Evolutionary conservation across 805 yeast species (phyloP).

Genomic region (Hanseniaspora pseudoguilliermondii): DNA sequence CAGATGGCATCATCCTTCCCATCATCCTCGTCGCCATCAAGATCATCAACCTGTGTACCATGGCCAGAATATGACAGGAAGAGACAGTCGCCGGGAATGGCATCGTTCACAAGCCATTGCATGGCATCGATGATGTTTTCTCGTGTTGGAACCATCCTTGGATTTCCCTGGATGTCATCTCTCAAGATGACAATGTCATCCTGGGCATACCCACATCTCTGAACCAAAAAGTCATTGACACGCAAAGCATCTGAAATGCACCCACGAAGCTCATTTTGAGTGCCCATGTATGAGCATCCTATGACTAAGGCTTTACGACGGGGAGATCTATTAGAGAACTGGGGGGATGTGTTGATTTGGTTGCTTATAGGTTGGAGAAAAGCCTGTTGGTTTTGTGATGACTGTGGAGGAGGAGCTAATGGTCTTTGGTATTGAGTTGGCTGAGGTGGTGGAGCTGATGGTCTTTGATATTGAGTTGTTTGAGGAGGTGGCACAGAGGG

Average conservation of each 20-base stretch:
- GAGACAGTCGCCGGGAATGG: slow-evolving; percentile 62
- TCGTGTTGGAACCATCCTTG: slow-evolving; percentile 45
- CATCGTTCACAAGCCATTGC: slow-evolving; percentile 67
- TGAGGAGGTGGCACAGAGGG: slow-evolving; percentile 5
- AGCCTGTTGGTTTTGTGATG: slow-evolving; percentile 15
- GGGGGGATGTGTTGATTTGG: slow-evolving; percentile 41
- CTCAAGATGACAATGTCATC: slow-evolving; percentile 50
- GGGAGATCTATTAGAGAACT: slow-evolving; percentile 33
- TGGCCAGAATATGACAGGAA: slow-evolving; percentile 82
- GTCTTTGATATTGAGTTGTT: background rate
- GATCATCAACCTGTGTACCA: slow-evolving; percentile 62
- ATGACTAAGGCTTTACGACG: slow-evolving; percentile 61
- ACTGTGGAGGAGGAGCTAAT: background rate
- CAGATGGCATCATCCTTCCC: slow-evolving; percentile 62
- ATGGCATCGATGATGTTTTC: slow-evolving; percentile 64
- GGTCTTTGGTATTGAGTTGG: background rate
- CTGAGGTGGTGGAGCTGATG: background rate
- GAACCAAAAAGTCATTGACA: slow-evolving; percentile 35
- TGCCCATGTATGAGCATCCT: slow-evolving; percentile 68
- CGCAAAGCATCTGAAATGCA: slow-evolving; percentile 67
- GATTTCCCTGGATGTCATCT: slow-evolving; percentile 39
- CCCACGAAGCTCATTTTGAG: slow-evolving; percentile 50
- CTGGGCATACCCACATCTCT: slow-evolving; percentile 35
- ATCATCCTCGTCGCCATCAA: slow-evolving; percentile 62
- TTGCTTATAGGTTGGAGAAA: slow-evolving; percentile 19